Percentiles rank a stretch among this genome's conserved stretches.
Conservation (phyloP, 345 rosid genomes). For the Syzygium aromaticum region DNA sequence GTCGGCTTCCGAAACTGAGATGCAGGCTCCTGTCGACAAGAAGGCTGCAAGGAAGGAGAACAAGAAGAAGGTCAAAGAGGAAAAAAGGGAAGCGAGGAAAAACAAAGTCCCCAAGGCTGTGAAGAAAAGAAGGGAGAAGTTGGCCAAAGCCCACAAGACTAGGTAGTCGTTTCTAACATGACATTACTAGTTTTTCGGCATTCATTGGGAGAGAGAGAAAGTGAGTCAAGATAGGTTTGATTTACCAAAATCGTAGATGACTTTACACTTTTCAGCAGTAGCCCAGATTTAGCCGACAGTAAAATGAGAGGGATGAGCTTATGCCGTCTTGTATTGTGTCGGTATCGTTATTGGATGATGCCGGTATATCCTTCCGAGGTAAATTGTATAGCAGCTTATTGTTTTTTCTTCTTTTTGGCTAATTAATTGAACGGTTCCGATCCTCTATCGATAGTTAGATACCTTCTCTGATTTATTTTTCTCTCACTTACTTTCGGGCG, state of each 20-base stretch:
- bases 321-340: background rate
- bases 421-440: background rate
- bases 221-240: background rate
- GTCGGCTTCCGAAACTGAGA: conserved; percentile 9
- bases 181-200: background rate
- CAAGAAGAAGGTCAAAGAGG: conserved; percentile 95
- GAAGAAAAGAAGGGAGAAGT: conserved; percentile 85
- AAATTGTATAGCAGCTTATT: background rate
- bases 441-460: background rate
- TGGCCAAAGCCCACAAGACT: conserved; percentile 60
- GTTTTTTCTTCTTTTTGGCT: background rate
- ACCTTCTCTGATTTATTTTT: background rate
- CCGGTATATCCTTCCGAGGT: background rate
- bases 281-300: background rate
- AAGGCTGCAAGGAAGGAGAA: conserved; percentile 89
- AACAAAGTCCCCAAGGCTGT: conserved; percentile 79
- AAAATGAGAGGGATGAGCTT: background rate
- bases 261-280: background rate
- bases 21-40: conserved; percentile 33
- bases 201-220: background rate
- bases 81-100: conserved; percentile 83
- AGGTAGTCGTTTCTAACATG: conserved; percentile 22
- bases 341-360: background rate
- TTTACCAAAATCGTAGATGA: background rate
- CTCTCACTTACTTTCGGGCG: background rate